These are phyloP conservation scores for Fennellomyces sp. DNA, from an alignment of 371 early-diverging fungal genomes.

Conservation along the genomic window DNA sequence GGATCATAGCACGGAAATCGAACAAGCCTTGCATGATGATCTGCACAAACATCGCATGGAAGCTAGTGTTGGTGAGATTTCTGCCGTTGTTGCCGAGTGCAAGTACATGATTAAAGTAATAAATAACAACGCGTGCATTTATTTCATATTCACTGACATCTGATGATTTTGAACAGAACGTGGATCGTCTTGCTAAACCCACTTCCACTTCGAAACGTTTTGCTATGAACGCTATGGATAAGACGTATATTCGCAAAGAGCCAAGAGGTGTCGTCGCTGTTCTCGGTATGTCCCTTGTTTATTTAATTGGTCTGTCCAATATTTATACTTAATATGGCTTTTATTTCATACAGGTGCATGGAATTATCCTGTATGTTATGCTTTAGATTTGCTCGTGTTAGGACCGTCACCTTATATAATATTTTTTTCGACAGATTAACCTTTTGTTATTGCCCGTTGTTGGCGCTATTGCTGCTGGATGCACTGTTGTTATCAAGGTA, in stretches of 20 bases:
- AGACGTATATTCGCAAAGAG: conserved; percentile 55
- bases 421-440: conserved; percentile 33
- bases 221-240: conserved; percentile 39
- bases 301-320: neutral
- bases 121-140: neutral
- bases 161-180: conserved; percentile 22
- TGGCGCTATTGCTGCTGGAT: conserved; percentile 94
- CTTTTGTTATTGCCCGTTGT: conserved; percentile 77
- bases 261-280: conserved; percentile 79
- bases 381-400: no score
- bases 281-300: conserved; percentile 40
- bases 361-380: conserved; percentile 79
- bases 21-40: conserved; percentile 75
- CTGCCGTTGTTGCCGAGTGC: conserved; percentile 67
- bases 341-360: conserved; percentile 61
- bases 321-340: neutral
- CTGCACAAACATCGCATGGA: conserved; percentile 61
- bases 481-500: conserved; percentile 80
- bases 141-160: no score
- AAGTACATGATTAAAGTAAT: conserved; percentile 48
- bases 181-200: conserved; percentile 34
- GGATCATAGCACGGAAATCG: conserved; percentile 66
- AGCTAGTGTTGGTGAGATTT: conserved; percentile 61
- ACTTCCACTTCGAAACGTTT: conserved; percentile 33
- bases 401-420: neutral